Conservation (phyloP, 345 rosid genomes). For the Cardamine chenopodiifolia region DNA sequence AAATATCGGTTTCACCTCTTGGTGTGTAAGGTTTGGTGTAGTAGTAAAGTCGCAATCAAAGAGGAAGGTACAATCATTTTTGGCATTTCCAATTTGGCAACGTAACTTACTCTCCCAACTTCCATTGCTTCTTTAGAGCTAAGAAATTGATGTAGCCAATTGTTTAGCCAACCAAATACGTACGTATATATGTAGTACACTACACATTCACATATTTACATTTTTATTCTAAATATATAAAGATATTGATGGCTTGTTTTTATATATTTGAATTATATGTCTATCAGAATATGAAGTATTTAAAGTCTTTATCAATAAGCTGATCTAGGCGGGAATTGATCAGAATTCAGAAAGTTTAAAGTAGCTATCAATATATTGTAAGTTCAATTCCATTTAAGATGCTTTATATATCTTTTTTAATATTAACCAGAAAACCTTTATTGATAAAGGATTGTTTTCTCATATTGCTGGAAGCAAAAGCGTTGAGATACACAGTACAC, state of each 20-base stretch:
- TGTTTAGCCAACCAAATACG: slow-evolving; percentile 18
- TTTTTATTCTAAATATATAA: too few relatives aligned
- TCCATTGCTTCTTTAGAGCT: slow-evolving; percentile 33
- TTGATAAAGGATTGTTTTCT: not conserved
- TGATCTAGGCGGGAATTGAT: not conserved
- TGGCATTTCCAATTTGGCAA: slow-evolving; percentile 39
- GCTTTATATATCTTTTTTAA: not conserved
- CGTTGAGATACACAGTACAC: not conserved
- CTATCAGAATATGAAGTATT: not conserved
- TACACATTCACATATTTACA: too few relatives aligned
- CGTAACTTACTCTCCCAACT: slow-evolving; percentile 34
- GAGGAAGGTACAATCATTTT: slow-evolving; percentile 37
- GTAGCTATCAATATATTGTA: not conserved
- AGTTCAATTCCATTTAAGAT: not conserved
- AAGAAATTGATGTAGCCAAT: slow-evolving; percentile 22
- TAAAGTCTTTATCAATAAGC: not conserved
- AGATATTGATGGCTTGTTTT: not conserved
- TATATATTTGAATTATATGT: not conserved
- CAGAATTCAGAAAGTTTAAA: not conserved
- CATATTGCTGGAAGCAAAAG: not conserved
- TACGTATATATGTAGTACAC: not conserved
- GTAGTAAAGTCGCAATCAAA: slow-evolving; percentile 41
- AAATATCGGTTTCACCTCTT: slow-evolving; percentile 10
- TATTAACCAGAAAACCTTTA: not conserved
- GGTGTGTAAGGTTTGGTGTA: slow-evolving; percentile 33